phyloP scores from a whole-genome alignment of 164 flowering plant species.

The Liquidambar formosana region DNA sequence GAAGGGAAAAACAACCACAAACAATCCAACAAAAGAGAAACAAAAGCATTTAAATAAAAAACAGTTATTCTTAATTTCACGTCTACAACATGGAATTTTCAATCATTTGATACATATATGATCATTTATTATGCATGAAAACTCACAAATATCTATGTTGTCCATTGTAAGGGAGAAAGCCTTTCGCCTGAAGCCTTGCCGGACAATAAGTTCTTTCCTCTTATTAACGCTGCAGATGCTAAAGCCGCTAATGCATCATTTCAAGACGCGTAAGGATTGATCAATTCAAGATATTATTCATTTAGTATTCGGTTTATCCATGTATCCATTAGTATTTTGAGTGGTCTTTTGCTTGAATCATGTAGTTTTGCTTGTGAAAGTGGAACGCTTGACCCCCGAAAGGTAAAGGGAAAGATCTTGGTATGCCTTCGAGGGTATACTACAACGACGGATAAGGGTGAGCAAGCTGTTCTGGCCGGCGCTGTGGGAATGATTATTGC shows the following conservation, averaged over 20 bases:
- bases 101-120: no score
- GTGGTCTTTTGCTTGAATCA: not conserved
- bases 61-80: no score
- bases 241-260: conserved; percentile 28
- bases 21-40: no score
- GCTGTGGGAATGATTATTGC: conserved; percentile 42
- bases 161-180: conserved; percentile 42
- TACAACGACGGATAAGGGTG: conserved; percentile 26
- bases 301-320: no score
- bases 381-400: conserved; percentile 31
- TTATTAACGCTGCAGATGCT: conserved; percentile 35
- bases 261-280: conserved; percentile 32
- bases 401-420: conserved; percentile 43
- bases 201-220: conserved; percentile 28
- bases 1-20: no score
- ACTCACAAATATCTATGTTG: no score
- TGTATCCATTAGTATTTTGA: not conserved
- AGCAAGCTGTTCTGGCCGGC: conserved; percentile 30
- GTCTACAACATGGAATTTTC: no score
- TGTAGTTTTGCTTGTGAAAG: conserved; percentile 19
- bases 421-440: conserved; percentile 31
- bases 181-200: conserved; percentile 30
- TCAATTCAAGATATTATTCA: not conserved
- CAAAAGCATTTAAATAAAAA: no score
- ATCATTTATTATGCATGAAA: no score